Evolutionary conservation across 2,329 filamentous ascomycete genomes (phyloP).

Genomic region (Phialemoniopsis sp.): DNA sequence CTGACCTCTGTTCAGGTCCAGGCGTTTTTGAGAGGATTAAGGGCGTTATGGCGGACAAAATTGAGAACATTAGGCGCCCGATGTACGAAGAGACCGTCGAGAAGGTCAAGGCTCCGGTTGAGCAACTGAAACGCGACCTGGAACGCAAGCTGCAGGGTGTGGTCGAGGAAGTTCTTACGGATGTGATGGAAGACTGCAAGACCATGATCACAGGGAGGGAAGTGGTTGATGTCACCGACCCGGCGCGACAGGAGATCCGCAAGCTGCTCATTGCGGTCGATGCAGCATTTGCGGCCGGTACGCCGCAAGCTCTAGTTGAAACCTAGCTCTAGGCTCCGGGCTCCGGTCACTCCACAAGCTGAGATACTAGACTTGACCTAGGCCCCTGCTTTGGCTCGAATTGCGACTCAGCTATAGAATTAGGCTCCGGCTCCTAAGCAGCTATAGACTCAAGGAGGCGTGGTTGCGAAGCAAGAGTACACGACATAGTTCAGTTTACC

Average conservation of each 20-base stretch:
- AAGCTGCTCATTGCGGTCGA: conserved; percentile 7
- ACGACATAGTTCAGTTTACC: too few relatives aligned
- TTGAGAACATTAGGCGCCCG: conserved; percentile 27
- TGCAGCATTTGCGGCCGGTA: conserved; percentile 6
- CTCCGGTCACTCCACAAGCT: too few relatives aligned
- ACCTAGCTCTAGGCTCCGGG: too few relatives aligned
- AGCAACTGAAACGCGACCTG: conserved; percentile 21
- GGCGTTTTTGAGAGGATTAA: conserved; percentile 51
- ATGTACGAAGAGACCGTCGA: conserved; percentile 47
- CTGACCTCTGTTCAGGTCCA: conserved; percentile 16
- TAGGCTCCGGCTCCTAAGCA: too few relatives aligned
- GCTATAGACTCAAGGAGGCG: too few relatives aligned
- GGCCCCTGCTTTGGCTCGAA: too few relatives aligned
- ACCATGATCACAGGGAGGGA: conserved; percentile 41
- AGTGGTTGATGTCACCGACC: conserved; percentile 7
- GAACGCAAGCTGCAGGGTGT: conserved; percentile 36
- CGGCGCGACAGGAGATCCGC: conserved; percentile 5
- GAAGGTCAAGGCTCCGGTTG: conserved; percentile 32
- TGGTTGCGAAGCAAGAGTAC: too few relatives aligned
- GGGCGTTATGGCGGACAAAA: conserved; percentile 36
- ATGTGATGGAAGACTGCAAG: conserved; percentile 46
- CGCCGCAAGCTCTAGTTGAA: too few relatives aligned
- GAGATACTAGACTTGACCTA: too few relatives aligned
- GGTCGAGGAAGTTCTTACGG: conserved; percentile 44
- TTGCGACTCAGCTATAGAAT: too few relatives aligned